phyloP scores from a whole-genome alignment of 352 stramenopile genomes.

The Thraustochytrium striatum region DNA sequence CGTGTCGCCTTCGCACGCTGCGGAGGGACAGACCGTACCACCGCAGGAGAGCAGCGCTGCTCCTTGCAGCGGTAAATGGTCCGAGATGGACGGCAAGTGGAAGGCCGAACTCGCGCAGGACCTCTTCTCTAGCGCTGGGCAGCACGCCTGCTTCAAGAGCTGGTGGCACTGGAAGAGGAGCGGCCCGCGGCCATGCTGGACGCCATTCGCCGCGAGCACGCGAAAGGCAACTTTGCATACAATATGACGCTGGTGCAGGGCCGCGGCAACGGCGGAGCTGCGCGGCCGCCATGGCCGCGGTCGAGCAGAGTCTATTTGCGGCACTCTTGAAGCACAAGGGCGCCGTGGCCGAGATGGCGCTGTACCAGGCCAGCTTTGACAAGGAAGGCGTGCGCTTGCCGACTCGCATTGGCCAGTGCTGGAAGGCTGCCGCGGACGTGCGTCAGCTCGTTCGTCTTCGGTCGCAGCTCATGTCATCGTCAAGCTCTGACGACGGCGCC shows the following conservation, averaged over 20 bases:
- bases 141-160: not conserved
- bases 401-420: conserved; percentile 1
- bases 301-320: conserved; percentile 64
- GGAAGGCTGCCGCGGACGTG: conserved; percentile 21
- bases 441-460: conserved; percentile 33
- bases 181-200: conserved; percentile 29
- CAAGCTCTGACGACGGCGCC: not conserved
- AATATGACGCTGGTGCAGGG: conserved; percentile 37
- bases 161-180: not conserved
- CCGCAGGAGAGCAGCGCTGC: not conserved
- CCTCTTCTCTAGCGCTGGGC: conserved; percentile 12
- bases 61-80: not conserved
- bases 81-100: not conserved
- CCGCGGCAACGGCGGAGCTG: conserved; percentile 26
- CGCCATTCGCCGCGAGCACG: not conserved
- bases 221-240: conserved; percentile 38
- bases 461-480: conserved; percentile 14
- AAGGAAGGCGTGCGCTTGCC: not conserved
- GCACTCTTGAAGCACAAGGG: conserved; percentile 63
- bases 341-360: not conserved
- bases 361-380: conserved; percentile 1
- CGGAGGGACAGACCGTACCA: not conserved
- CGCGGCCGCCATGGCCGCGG: conserved; percentile 39
- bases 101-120: not conserved
- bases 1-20: conserved; percentile 6